Conservation (phyloP, 148 eudicot genomes). For the Cornus suecica region DNA sequence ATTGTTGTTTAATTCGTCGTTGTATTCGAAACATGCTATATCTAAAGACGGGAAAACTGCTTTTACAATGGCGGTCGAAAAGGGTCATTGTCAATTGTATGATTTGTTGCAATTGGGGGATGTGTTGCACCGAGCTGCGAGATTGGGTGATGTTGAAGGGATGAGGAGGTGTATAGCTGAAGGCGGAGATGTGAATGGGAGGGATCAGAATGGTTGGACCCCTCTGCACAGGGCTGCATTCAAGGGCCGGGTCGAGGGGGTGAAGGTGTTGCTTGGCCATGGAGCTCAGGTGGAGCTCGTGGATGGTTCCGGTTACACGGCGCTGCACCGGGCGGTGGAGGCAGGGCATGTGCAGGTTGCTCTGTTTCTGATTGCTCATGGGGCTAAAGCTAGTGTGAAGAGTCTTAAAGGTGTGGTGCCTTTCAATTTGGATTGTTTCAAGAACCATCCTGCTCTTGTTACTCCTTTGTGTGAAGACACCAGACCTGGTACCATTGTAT, state of each 20-base stretch:
- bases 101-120: conserved; percentile 35
- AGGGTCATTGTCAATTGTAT: conserved; percentile 24
- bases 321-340: conserved; percentile 38
- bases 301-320: conserved; percentile 32
- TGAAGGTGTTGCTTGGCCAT: conserved; percentile 31
- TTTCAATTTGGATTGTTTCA: conserved; percentile 24
- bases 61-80: conserved; percentile 31
- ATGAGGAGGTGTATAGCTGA: conserved; percentile 34
- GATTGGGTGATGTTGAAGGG: conserved; percentile 25
- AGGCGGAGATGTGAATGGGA: conserved; percentile 36
- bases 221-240: conserved; percentile 52
- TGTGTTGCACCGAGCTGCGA: conserved; percentile 39
- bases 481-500: no score
- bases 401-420: conserved; percentile 8
- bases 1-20: conserved; percentile 20
- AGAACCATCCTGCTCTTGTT: conserved; percentile 25
- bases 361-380: conserved; percentile 22
- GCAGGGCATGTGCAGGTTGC: conserved; percentile 37
- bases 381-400: conserved; percentile 35
- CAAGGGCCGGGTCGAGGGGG: conserved; percentile 41
- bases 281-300: conserved; percentile 35
- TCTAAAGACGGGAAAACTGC: conserved; percentile 39
- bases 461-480: conserved; percentile 4
- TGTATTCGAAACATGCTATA: conserved; percentile 28
- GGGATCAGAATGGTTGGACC: conserved; percentile 58